Evolutionary conservation across 148 eudicot species (phyloP), one percentile per base, ranked within the genome.

Genomic region (Cornus controversa): DNA sequence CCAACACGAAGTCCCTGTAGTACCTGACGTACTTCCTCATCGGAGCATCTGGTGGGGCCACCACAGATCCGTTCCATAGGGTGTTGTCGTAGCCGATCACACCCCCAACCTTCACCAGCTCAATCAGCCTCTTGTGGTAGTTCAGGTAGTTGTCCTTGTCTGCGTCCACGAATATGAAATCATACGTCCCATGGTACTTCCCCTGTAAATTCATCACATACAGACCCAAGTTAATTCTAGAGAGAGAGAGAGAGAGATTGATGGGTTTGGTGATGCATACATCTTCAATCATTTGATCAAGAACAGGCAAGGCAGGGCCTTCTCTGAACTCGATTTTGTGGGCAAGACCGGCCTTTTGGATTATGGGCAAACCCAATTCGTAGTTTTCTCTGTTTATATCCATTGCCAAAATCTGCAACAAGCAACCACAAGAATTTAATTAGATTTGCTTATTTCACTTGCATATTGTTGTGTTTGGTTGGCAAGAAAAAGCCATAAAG

Each of bases 1-100:
- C 90, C 70, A 90, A 57, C 28, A 90, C 91, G 67, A 87, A 89
- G 82, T 88, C 90, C 34, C 90, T 73, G 75, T 85, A 88, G 50
- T 84, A 87, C 85, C 88, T 84, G 2, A 90, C 94, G 57, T 87
- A 87, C 79, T 86, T 90, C 82, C 89, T 88, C 91, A 90, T 82
- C 14, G 91, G 93, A 3, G 91, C 89, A 69, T 88, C 91, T 0
- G 85, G 77, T 7, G 91, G 88, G 7, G 86, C 85, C 26, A 78
- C 94, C 77, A 90, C 85, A 2, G 91, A 85, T 10, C 91, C 94
- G 62, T 87, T 90, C 91, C 91, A 88, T 22, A 90, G 87, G 81
- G 94, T 90, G 90, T 90, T 90, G 86, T 90, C 94, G 74, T 90
- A 90, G 20, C 87, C 94, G n/a, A 90, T 85, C 24, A 90, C 65